A percentile compares a stretch with the other conserved stretches of the same genome.
Evolutionary conservation across 176 grass and related monocot species (phyloP).

Genomic region (Paspalum notatum): DNA sequence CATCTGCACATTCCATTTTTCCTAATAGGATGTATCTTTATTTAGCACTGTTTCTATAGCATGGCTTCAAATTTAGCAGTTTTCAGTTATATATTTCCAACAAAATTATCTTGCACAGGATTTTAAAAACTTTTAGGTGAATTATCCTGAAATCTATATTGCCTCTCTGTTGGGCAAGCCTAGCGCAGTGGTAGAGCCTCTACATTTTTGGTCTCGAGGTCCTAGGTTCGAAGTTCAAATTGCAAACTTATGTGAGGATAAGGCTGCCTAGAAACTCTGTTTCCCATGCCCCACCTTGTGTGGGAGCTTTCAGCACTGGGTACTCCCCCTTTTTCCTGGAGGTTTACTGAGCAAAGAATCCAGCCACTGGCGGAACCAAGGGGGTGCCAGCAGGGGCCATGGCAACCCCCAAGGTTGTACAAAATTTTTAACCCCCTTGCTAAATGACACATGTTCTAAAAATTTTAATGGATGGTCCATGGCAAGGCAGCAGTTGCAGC

Average conservation of each 20-base stretch:
- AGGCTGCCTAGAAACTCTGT: neutral
- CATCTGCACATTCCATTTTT: neutral
- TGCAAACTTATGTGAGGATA: neutral
- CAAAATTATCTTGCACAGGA: neutral
- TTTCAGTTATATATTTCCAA: neutral
- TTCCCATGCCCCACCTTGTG: neutral
- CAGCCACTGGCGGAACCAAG: too few species aligned
- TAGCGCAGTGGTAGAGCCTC: neutral
- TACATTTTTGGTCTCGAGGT: neutral
- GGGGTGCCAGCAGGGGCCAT: too few species aligned
- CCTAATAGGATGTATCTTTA: neutral
- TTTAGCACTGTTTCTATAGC: neutral
- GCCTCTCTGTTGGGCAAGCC: neutral
- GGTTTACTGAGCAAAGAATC: neutral
- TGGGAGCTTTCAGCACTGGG: neutral
- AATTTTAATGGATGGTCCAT: too few species aligned
- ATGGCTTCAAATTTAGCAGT: neutral
- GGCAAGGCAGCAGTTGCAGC: too few species aligned
- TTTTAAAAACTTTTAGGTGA: neutral
- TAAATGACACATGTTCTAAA: too few species aligned
- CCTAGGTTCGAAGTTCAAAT: neutral
- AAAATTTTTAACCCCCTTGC: too few species aligned
- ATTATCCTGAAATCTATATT: neutral
- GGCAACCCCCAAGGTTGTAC: too few species aligned
- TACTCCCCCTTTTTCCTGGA: neutral